These are phyloP conservation scores for Drechslerella dactyloides DNA, from an alignment of 2,329 filamentous ascomycete genomes.

Conservation along the genomic window DNA sequence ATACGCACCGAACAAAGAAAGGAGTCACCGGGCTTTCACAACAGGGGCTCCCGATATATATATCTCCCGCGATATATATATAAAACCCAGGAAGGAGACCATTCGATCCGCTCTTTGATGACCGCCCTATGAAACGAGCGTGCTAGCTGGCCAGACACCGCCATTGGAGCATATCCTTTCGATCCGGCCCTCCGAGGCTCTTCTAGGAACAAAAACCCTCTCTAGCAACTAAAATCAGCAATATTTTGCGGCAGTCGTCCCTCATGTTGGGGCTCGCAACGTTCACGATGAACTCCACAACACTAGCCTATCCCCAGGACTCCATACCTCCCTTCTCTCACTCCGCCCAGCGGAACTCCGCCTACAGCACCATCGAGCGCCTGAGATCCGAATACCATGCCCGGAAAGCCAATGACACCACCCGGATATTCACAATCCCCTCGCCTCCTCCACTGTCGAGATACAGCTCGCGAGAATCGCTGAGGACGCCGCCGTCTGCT, in stretches of 20 bases:
- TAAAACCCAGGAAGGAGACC: not conserved
- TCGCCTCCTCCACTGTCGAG: conserved; percentile 35
- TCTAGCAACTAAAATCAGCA: not conserved
- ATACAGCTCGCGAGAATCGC: conserved; percentile 35
- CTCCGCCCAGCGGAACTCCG: conserved; percentile 33
- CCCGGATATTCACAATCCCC: conserved; percentile 34
- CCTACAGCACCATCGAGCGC: conserved; percentile 33
- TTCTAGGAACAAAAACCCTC: not conserved
- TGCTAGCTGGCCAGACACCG: not conserved
- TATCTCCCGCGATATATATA: no score
- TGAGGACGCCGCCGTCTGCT: conserved; percentile 37
- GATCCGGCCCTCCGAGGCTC: not conserved
- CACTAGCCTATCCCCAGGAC: conserved; percentile 41
- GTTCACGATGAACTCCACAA: conserved; percentile 43
- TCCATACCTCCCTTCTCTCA: conserved; percentile 34
- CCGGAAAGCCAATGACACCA: conserved; percentile 31
- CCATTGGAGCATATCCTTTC: no score
- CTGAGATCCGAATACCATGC: conserved; percentile 41
- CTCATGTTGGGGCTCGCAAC: conserved; percentile 39
- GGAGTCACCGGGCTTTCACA: no score
- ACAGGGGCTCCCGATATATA: no score
- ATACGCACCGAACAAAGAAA: no score
- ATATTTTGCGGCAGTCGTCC: not conserved
- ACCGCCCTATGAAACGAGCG: not conserved
- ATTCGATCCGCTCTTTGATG: not conserved